A percentile compares a stretch with the other conserved stretches of the same genome.
phyloP scores from a whole-genome alignment of 2,329 filamentous ascomycete species.

The Myriangium duriaei region DNA sequence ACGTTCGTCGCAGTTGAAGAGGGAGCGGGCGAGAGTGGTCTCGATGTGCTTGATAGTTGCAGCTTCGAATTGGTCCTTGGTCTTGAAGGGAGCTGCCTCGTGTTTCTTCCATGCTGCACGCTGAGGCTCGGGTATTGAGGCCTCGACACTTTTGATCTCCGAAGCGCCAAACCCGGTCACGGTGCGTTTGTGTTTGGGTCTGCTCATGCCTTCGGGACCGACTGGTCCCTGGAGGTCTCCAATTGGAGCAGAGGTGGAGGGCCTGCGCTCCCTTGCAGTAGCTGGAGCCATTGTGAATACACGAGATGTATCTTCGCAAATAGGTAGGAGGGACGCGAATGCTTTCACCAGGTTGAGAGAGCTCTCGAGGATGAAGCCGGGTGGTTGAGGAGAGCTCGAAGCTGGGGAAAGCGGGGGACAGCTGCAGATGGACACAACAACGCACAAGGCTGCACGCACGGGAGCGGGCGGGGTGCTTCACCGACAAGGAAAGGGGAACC shows the following conservation, averaged over 20 bases:
- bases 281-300: slow-evolving; percentile 16
- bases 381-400: too few species aligned
- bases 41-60: slow-evolving; percentile 91
- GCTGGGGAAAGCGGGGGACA: too few species aligned
- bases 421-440: too few species aligned
- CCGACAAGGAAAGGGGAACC: too few species aligned
- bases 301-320: not conserved
- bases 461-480: too few species aligned
- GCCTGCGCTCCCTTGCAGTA: slow-evolving; percentile 58
- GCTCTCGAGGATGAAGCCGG: not conserved
- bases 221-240: slow-evolving; percentile 77
- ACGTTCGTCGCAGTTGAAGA: slow-evolving; percentile 95
- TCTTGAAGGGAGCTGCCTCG: slow-evolving; percentile 49
- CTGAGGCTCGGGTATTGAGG: slow-evolving; percentile 78
- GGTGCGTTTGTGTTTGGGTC: slow-evolving; percentile 96
- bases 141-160: slow-evolving; percentile 91
- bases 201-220: slow-evolving; percentile 64
- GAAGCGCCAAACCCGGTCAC: slow-evolving; percentile 80
- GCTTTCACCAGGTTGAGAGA: not conserved
- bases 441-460: too few species aligned
- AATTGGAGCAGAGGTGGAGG: slow-evolving; percentile 70
- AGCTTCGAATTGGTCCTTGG: slow-evolving; percentile 67
- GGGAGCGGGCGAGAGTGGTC: slow-evolving; percentile 84
- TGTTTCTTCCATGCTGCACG: slow-evolving; percentile 60
- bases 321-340: not conserved